These are phyloP conservation scores for Diaporthe ampelina DNA, from an alignment of 2,329 filamentous ascomycete genomes.

Conservation along the genomic window DNA sequence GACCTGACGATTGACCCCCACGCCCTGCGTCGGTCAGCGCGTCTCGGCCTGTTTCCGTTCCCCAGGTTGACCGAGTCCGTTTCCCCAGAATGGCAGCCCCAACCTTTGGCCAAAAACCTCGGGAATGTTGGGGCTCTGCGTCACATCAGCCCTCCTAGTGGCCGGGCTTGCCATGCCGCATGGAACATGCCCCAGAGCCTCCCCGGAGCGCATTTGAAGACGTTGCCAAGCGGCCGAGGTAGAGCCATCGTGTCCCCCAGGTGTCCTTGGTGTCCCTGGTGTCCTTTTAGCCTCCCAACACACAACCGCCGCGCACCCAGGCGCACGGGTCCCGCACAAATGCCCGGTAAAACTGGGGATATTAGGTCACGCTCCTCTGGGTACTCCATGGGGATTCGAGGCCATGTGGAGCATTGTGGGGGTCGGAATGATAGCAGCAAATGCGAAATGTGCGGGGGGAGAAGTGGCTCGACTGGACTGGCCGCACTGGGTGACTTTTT, in stretches of 20 bases:
- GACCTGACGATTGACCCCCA: slow-evolving; percentile 29
- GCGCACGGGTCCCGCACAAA: background rate
- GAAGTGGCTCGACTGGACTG: slow-evolving; percentile 27
- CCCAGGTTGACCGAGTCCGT: slow-evolving; percentile 36
- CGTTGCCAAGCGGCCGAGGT: slow-evolving; percentile 36
- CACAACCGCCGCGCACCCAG: slow-evolving; percentile 6
- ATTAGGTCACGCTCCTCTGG: slow-evolving; percentile 22
- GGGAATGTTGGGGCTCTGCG: slow-evolving; percentile 18
- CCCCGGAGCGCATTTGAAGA: slow-evolving; percentile 4
- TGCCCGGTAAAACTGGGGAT: slow-evolving; percentile 13
- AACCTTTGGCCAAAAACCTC: background rate
- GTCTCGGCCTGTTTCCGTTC: slow-evolving; percentile 33
- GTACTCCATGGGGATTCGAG: slow-evolving; percentile 26
- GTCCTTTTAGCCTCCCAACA: background rate
- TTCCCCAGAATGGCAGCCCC: slow-evolving; percentile 31
- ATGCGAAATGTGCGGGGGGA: slow-evolving; percentile 19
- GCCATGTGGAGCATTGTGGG: slow-evolving; percentile 29
- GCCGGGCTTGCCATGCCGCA: background rate
- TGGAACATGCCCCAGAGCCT: slow-evolving; percentile 5
- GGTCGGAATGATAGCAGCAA: background rate
- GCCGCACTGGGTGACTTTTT: slow-evolving; percentile 1
- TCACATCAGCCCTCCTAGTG: slow-evolving; percentile 23
- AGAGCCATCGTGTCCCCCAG: slow-evolving; percentile 17
- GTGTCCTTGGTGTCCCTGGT: background rate
- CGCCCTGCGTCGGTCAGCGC: background rate